These are phyloP conservation scores for Curvularia sp. DNA, from an alignment of 2,329 filamentous ascomycete genomes.

Conservation along the genomic window DNA sequence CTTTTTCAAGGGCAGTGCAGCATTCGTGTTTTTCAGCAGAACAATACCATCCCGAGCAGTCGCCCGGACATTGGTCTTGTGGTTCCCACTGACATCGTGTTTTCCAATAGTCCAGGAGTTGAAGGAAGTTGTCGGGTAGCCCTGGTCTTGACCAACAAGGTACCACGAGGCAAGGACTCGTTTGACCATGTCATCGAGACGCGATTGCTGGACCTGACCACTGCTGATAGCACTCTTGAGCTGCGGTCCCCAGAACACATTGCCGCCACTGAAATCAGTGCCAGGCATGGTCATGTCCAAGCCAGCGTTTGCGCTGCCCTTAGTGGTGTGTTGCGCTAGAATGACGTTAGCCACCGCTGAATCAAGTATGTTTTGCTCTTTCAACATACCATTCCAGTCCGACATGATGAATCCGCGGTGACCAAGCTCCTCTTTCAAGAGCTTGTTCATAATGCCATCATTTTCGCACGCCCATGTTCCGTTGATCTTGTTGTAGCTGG, in stretches of 20 bases:
- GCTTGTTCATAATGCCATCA: constrained; percentile 56
- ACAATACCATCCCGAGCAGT: constrained; percentile 59
- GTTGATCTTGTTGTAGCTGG: constrained; percentile 54
- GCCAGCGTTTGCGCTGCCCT: constrained; percentile 55
- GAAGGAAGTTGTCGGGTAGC: constrained; percentile 55
- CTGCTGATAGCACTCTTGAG: constrained; percentile 62
- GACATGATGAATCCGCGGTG: constrained; percentile 58
- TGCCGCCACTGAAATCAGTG: constrained; percentile 47
- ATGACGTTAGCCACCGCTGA: constrained; percentile 1
- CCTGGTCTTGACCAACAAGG: constrained; percentile 56
- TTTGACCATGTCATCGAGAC: constrained; percentile 54
- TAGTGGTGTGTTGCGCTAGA: constrained; percentile 55
- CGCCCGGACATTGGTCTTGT: constrained; percentile 50
- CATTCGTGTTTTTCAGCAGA: constrained; percentile 68
- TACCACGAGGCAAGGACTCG: constrained; percentile 60
- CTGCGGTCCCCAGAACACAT: constrained; percentile 63
- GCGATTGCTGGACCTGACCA: constrained; percentile 50
- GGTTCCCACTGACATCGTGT: constrained; percentile 51
- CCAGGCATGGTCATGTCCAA: constrained; percentile 67
- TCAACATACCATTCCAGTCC: constrained; percentile 52
- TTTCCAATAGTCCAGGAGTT: constrained; percentile 55
- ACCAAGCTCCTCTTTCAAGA: constrained; percentile 61
- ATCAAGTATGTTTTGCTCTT: neutral
- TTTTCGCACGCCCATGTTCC: constrained; percentile 61
- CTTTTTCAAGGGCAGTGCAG: constrained; percentile 72